Conservation (phyloP, 202 grass and related monocot genomes). For the Eragrostis tef region DNA sequence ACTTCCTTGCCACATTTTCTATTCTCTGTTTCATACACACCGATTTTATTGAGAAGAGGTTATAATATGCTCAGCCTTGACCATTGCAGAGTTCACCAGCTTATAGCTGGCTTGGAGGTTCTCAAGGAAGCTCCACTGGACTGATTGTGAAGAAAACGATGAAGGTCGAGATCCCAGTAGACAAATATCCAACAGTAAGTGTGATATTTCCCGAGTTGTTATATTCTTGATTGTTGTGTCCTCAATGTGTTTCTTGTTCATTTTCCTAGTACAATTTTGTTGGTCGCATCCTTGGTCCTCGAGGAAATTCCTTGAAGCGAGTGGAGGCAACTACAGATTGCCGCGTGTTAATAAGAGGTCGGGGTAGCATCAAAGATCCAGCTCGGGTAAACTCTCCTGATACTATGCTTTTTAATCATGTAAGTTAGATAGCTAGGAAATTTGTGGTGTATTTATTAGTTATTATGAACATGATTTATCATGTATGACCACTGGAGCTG, state of each 20-base stretch:
- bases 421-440: slow-evolving; percentile 2
- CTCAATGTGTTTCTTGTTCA: slow-evolving; percentile 35
- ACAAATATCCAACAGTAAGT: slow-evolving; percentile 93
- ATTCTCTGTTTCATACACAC: slow-evolving; percentile 14
- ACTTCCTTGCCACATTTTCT: slow-evolving; percentile 13
- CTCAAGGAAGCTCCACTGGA: slow-evolving; percentile 88
- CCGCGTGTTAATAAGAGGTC: slow-evolving; percentile 90
- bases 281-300: slow-evolving; percentile 95
- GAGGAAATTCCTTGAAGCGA: slow-evolving; percentile 97
- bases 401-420: slow-evolving; percentile 12
- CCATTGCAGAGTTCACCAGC: slow-evolving; percentile 80
- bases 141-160: slow-evolving; percentile 95
- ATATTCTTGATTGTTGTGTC: slow-evolving; percentile 26
- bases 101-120: slow-evolving; percentile 85
- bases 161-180: slow-evolving; percentile 95
- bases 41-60: slow-evolving; percentile 17
- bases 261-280: slow-evolving; percentile 91
- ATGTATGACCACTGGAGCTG: neutral
- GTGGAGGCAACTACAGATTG: slow-evolving; percentile 94
- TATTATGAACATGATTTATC: neutral
- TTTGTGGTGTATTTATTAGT: slow-evolving; percentile 17
- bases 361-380: slow-evolving; percentile 98
- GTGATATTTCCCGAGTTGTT: slow-evolving; percentile 33
- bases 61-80: slow-evolving; percentile 42
- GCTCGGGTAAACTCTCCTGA: slow-evolving; percentile 62